A percentile compares a stretch with the other conserved stretches of the same genome.
These are phyloP conservation scores for Podospora tetraspora DNA, from an alignment of 495 filamentous ascomycete genomes.

Conservation along the genomic window DNA sequence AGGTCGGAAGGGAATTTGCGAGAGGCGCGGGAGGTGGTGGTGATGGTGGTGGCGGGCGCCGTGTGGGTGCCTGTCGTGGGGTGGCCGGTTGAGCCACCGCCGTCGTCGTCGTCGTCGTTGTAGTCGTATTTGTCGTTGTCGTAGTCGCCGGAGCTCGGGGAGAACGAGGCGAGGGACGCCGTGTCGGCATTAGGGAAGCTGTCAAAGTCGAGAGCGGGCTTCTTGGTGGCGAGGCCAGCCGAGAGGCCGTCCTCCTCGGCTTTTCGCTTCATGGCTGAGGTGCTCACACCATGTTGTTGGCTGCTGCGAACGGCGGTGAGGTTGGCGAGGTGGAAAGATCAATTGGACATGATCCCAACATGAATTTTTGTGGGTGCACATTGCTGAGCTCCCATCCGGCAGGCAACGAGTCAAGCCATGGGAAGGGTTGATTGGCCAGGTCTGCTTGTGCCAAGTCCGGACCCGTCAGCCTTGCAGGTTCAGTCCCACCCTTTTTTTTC, in stretches of 20 bases:
- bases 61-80: conserved; percentile 15
- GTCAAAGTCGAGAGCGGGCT: conserved; percentile 2
- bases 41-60: conserved; percentile 29
- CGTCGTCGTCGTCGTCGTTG: background rate
- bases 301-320: background rate
- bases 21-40: conserved; percentile 49
- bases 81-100: conserved; percentile 6
- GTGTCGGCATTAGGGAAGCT: conserved; percentile 10
- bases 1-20: conserved; percentile 61
- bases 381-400: conserved; percentile 3
- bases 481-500: conserved; percentile 29
- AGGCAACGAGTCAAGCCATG: conserved; percentile 10
- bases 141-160: conserved; percentile 7
- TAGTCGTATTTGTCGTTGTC: background rate
- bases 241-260: conserved; percentile 10
- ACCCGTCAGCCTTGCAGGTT: conserved; percentile 14
- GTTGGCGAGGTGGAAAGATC: background rate
- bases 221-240: conserved; percentile 7
- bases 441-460: background rate
- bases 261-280: conserved; percentile 12
- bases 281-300: background rate
- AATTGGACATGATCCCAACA: background rate
- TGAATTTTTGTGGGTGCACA: conserved; percentile 26
- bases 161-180: conserved; percentile 13
- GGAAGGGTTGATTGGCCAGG: background rate